phyloP scores from a whole-genome alignment of 768 basidiomycete species.

The Pleurotus salmoneostramineus region DNA sequence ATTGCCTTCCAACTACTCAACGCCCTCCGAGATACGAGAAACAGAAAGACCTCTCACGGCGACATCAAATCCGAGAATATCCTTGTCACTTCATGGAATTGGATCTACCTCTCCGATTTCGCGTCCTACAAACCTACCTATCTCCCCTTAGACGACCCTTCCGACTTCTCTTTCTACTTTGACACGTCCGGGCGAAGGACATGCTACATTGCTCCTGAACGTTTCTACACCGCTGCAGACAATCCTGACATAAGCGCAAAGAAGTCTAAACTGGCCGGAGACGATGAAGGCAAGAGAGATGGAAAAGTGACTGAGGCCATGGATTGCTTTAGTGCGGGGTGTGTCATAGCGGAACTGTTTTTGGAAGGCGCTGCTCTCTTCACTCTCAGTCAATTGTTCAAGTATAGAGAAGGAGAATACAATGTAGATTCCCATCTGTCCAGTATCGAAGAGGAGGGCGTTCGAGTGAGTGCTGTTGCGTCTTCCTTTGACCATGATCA shows the following conservation, averaged over 20 bases:
- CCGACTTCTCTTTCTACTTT: conserved; percentile 97
- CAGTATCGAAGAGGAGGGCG: conserved; percentile 74
- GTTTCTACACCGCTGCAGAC: conserved; percentile 77
- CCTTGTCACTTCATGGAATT: conserved; percentile 94
- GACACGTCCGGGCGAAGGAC: conserved; percentile 92
- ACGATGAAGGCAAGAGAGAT: conserved; percentile 65
- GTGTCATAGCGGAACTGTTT: conserved; percentile 94
- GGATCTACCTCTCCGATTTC: conserved; percentile 94
- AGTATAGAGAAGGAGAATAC: conserved; percentile 85
- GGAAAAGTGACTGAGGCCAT: conserved; percentile 89
- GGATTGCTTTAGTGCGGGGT: conserved; percentile 96
- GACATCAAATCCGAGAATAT: conserved; percentile 98
- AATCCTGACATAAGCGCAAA: conserved; percentile 69
- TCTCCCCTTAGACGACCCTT: conserved; percentile 93
- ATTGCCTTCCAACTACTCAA: conserved; percentile 91
- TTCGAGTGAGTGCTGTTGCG: conserved; percentile 58
- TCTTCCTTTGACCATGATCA: not conserved
- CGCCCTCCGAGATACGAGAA: conserved; percentile 78
- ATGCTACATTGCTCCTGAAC: conserved; percentile 94
- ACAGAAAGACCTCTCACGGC: conserved; percentile 89
- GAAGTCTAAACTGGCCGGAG: conserved; percentile 51
- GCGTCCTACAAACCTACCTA: conserved; percentile 94
- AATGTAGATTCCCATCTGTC: conserved; percentile 68
- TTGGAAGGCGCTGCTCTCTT: conserved; percentile 92
- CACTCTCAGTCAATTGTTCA: conserved; percentile 91